These are phyloP conservation scores for Zymoseptoria ardabiliae DNA, from an alignment of 2,329 filamentous ascomycete species.

Conservation along the genomic window DNA sequence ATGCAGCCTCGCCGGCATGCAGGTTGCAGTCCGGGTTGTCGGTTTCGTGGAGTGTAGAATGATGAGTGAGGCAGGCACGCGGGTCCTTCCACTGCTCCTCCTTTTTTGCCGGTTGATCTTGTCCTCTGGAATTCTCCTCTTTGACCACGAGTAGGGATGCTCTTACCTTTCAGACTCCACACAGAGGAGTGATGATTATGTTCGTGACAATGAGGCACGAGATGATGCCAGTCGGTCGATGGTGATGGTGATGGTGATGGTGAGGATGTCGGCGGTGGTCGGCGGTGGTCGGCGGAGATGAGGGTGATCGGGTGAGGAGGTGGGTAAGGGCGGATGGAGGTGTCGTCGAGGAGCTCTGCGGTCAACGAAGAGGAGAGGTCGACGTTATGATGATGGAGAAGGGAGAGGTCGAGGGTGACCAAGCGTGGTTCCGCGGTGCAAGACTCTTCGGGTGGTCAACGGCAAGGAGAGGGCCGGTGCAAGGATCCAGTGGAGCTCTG, in stretches of 20 bases:
- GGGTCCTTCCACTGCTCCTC: background rate
- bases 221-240: conserved; percentile 2
- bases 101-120: background rate
- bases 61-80: background rate
- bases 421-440: conserved; percentile 18
- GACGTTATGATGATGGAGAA: conserved; percentile 18
- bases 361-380: conserved; percentile 37
- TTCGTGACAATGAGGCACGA: conserved; percentile 8
- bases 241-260: conserved; percentile 3
- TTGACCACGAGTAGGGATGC: background rate
- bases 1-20: background rate
- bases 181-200: background rate
- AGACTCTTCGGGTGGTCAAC: conserved; percentile 19
- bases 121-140: background rate
- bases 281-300: conserved; percentile 3
- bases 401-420: conserved; percentile 17
- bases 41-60: background rate
- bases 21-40: background rate
- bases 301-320: conserved; percentile 4
- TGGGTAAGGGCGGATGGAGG: conserved; percentile 6
- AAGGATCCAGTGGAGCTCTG: conserved; percentile 13
- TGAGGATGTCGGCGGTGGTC: conserved; percentile 1
- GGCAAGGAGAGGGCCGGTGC: conserved; percentile 14
- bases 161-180: background rate
- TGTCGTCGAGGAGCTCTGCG: conserved; percentile 31